These are phyloP conservation scores for Ettlia oleoabundans DNA, from an alignment of 139 green algal genomes.

Conservation along the genomic window DNA sequence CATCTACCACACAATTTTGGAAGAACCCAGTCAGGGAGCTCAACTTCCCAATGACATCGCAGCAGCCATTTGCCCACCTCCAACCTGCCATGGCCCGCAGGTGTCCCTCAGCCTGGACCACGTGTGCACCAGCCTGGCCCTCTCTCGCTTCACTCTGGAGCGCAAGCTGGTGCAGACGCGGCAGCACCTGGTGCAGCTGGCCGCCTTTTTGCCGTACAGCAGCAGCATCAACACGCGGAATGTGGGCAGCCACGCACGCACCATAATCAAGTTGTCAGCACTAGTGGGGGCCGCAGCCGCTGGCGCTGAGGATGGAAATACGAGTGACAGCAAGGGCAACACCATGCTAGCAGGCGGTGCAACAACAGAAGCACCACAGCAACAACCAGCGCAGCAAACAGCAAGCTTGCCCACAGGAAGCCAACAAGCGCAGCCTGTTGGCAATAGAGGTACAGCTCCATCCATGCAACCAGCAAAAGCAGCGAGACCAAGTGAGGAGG, in stretches of 20 bases:
- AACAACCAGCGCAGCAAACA: no score
- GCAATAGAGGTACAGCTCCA: no score
- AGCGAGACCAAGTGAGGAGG: no score
- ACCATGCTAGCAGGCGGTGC: background rate
- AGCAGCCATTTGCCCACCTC: background rate
- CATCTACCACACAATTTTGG: background rate
- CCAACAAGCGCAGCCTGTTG: no score
- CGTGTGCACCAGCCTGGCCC: background rate
- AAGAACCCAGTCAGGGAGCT: no score
- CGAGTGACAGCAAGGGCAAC: background rate
- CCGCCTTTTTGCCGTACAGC: conserved; percentile 9
- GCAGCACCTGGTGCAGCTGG: conserved; percentile 18
- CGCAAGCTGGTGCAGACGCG: conserved; percentile 6
- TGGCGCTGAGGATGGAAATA: background rate
- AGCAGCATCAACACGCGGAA: background rate
- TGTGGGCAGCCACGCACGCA: conserved; percentile 27
- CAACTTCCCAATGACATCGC: no score
- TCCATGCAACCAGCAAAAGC: no score
- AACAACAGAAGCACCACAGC: background rate
- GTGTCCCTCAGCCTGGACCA: background rate
- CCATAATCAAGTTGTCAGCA: conserved; percentile 17
- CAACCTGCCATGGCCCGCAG: background rate
- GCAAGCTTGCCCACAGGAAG: no score
- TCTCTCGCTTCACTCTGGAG: background rate
- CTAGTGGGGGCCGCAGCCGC: background rate